Base-by-base conservation (phyloP, 805 yeast genomes). In the Yarrowia osloensis region DNA sequence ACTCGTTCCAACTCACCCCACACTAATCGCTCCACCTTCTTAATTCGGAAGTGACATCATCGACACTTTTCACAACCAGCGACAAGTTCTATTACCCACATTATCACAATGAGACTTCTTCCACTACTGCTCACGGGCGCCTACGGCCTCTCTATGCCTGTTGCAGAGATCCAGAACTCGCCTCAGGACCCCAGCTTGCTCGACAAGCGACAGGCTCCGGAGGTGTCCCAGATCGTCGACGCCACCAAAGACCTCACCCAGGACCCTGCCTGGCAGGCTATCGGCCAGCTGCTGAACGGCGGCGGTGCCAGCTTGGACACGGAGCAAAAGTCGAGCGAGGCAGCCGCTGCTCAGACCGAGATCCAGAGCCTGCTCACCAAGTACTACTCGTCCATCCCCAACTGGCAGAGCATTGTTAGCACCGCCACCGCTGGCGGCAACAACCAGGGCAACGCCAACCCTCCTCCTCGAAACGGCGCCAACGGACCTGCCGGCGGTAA, bases 321-420 rank as follows among this genome's bases (percentile, higher is more conserved):
- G 9, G 33, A 8, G 8, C 61, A 54, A 24, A 54, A 54, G 61
- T 54, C 61, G 19, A 15, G 22, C 11, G 44, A 35, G 33, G 61
- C 61, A 4, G 61, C 61, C 0, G 61, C 61, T 1, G 61, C 61
- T 8, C 61, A 54, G 44, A 35, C 61, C 11, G 22, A 35, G n/a
- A 35, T 54, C 44, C 44, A 54, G 31, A 12, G 31, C 13, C 31
- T 54, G 44, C 61, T 54, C 15, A 37, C 44, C n/a, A 54, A 54
- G 61, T 54, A 54, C 61, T 54, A 35, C 33, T 54, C 61, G 11
- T 24, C 44, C 33, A 54, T 54, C 22, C 61, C 61, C 61, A 54
- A 54, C 61, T 54, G 61, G 61, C 61, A 54, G 61, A 54, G 61
- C 33, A n/a, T 24, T 13, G 61, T 54, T 24, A 4, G n/a, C 31